Conservation (phyloP, 495 filamentous ascomycete genomes). For the Parathielavia appendiculata region DNA sequence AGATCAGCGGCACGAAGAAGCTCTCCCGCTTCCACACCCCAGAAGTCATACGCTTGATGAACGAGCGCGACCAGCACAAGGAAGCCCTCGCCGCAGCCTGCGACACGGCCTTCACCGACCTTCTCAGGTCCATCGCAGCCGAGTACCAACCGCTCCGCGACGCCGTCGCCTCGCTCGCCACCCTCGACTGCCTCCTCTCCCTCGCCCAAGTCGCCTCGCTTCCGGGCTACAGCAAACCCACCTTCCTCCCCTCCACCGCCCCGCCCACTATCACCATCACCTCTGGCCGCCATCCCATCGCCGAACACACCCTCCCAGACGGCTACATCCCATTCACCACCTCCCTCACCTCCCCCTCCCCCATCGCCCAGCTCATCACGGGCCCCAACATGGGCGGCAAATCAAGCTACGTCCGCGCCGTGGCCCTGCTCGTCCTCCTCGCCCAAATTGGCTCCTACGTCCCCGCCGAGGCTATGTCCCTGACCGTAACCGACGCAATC, state of each 20-base stretch:
- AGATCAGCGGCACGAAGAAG: slow-evolving; percentile 91
- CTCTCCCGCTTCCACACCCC: slow-evolving; percentile 92
- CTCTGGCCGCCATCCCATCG: slow-evolving; percentile 89
- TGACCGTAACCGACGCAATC: slow-evolving; percentile 86
- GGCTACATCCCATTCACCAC: slow-evolving; percentile 92
- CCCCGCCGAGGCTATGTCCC: slow-evolving; percentile 64
- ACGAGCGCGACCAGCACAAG: slow-evolving; percentile 90
- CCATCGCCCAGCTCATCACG: slow-evolving; percentile 79
- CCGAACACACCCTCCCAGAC: slow-evolving; percentile 81
- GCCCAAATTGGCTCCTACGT: slow-evolving; percentile 94
- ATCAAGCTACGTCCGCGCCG: slow-evolving; percentile 85
- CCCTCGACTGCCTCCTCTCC: slow-evolving; percentile 84
- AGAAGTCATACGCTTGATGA: slow-evolving; percentile 72
- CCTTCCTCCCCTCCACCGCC: slow-evolving; percentile 55
- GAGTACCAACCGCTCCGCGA: slow-evolving; percentile 88
- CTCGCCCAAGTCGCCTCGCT: slow-evolving; percentile 76
- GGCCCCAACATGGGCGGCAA: slow-evolving; percentile 99
- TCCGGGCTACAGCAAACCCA: slow-evolving; percentile 86
- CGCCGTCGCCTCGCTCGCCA: slow-evolving; percentile 76
- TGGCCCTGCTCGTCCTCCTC: slow-evolving; percentile 88
- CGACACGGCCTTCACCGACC: slow-evolving; percentile 68
- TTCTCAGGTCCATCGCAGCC: slow-evolving; percentile 67
- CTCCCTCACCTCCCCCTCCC: slow-evolving; percentile 52
- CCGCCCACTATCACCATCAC: slow-evolving; percentile 65
- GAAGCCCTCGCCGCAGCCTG: slow-evolving; percentile 90